Evolutionary conservation across 352 stramenopile species (phyloP).

Genomic region (Phytophthora parvispora): DNA sequence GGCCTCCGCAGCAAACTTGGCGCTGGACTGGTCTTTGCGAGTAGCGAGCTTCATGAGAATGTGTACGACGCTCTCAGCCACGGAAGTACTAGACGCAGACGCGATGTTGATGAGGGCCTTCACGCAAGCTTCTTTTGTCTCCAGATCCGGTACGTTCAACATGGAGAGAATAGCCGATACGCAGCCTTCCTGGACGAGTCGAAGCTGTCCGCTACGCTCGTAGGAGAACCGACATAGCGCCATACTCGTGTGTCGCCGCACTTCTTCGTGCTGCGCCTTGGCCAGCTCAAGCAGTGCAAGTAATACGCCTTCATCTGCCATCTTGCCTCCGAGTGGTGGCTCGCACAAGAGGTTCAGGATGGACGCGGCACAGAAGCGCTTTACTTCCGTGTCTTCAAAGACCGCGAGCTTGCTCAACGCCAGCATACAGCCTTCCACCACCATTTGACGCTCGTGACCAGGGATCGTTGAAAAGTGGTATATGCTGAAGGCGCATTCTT

Average conservation of each 20-base stretch:
- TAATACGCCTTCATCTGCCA: constrained; percentile 85
- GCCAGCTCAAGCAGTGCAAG: constrained; percentile 78
- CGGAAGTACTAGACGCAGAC: constrained; percentile 62
- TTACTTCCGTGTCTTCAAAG: constrained; percentile 87
- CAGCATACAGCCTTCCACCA: constrained; percentile 78
- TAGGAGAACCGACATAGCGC: constrained; percentile 88
- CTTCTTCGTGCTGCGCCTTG: constrained; percentile 84
- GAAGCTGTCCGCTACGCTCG: constrained; percentile 70
- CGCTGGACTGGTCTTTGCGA: constrained; percentile 66
- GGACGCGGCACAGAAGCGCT: constrained; percentile 84
- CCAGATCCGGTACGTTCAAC: constrained; percentile 82
- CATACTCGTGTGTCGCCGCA: constrained; percentile 87
- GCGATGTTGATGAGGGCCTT: constrained; percentile 90
- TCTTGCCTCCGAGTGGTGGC: constrained; percentile 41
- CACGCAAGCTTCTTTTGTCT: constrained; percentile 87
- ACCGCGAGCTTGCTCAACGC: constrained; percentile 77
- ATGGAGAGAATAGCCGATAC: constrained; percentile 88
- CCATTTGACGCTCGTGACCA: constrained; percentile 83
- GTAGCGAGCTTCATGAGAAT: constrained; percentile 82
- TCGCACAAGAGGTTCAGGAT: constrained; percentile 87
- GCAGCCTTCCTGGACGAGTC: constrained; percentile 84
- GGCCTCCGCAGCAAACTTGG: constrained; percentile 71
- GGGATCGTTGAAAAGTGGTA: constrained; percentile 79
- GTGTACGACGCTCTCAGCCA: constrained; percentile 83
- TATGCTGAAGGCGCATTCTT: constrained; percentile 85